Evolutionary conservation across 768 basidiomycete species (phyloP).

Genomic region (Mycena rosella): DNA sequence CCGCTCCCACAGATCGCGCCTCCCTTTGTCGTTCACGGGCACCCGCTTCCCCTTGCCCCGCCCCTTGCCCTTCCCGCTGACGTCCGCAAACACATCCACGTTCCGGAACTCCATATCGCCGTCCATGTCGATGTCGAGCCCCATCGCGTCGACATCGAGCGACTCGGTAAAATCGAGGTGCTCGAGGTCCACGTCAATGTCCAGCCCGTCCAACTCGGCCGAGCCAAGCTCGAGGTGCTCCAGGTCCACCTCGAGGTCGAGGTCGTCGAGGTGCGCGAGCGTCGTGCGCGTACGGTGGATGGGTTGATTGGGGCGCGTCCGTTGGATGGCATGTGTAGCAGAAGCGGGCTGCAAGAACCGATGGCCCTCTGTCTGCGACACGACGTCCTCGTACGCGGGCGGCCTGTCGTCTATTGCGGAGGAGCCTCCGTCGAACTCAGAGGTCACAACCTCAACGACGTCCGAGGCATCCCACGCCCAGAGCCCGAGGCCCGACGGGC

Average conservation of each 20-base stretch:
- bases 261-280: slow-evolving; percentile 15
- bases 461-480: slow-evolving; percentile 23
- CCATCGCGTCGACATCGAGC: slow-evolving; percentile 29
- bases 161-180: slow-evolving; percentile 29
- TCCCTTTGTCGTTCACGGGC: slow-evolving; percentile 17
- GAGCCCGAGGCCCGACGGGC: slow-evolving; percentile 28
- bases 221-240: slow-evolving; percentile 23
- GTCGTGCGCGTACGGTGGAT: slow-evolving; percentile 13
- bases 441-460: not conserved
- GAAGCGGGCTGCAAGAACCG: not conserved
- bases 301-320: slow-evolving; percentile 23
- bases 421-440: not conserved
- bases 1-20: slow-evolving; percentile 25
- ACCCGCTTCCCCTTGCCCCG: not conserved
- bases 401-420: too few relatives aligned
- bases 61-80: slow-evolving; percentile 7
- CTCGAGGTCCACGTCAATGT: slow-evolving; percentile 35
- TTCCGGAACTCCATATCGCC: slow-evolving; percentile 10
- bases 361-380: not conserved
- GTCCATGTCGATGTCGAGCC: slow-evolving; percentile 28
- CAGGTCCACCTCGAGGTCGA: slow-evolving; percentile 4
- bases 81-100: slow-evolving; percentile 29
- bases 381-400: slow-evolving; percentile 33
- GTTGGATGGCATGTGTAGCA: too few relatives aligned
- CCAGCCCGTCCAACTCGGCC: slow-evolving; percentile 17